Percentiles rank a stretch among this genome's conserved stretches.
phyloP scores from a whole-genome alignment of 352 stramenopile genomes.

The Phytophthora colocasiae region DNA sequence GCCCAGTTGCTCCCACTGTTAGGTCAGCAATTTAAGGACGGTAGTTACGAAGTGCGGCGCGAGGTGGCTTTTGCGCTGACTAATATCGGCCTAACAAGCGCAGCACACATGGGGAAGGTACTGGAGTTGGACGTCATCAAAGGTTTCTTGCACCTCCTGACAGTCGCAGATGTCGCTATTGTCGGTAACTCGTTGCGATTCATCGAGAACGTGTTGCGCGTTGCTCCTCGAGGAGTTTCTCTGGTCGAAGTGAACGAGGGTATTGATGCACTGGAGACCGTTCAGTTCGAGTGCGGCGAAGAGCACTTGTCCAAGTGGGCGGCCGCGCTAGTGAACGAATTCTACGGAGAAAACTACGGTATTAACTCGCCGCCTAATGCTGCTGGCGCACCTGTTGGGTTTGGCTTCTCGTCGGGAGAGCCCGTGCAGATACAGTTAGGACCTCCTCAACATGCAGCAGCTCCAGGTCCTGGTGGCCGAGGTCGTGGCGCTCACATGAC shows the following conservation, averaged over 20 bases:
- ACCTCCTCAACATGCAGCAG: conserved; percentile 12
- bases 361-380: conserved; percentile 66
- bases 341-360: conserved; percentile 86
- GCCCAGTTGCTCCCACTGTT: conserved; percentile 65
- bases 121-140: conserved; percentile 67
- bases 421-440: conserved; percentile 33
- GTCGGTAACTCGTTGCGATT: conserved; percentile 83
- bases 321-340: conserved; percentile 80
- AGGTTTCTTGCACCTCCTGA: conserved; percentile 65
- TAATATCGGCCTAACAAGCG: conserved; percentile 76
- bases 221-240: conserved; percentile 58
- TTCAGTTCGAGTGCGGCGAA: conserved; percentile 75
- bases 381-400: neutral
- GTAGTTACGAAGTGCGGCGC: conserved; percentile 71
- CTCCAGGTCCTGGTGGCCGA: conserved; percentile 43
- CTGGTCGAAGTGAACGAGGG: conserved; percentile 70
- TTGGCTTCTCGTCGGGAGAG: conserved; percentile 21
- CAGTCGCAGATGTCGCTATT: conserved; percentile 65
- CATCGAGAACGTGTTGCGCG: conserved; percentile 79
- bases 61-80: conserved; percentile 79
- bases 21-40: conserved; percentile 60
- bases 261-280: conserved; percentile 81
- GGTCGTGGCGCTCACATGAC: conserved; percentile 42
- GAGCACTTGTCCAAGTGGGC: conserved; percentile 71
- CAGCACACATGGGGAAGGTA: conserved; percentile 54